These are phyloP conservation scores for Trichoderma guizhouense DNA, from an alignment of 2,329 filamentous ascomycete genomes.

Conservation along the genomic window DNA sequence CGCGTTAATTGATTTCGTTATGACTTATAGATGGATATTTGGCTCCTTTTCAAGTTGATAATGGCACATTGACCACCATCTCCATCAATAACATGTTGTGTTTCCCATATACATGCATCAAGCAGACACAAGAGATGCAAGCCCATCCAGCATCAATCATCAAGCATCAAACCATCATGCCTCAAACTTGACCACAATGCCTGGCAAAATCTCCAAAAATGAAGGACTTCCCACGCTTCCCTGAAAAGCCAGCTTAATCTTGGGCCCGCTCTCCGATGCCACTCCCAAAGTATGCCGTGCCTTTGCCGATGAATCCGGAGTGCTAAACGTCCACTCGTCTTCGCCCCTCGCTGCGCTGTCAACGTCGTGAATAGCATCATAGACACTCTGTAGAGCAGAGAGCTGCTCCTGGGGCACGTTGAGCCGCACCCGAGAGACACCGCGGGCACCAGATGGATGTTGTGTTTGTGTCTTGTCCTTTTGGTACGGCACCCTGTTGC, in stretches of 20 bases:
- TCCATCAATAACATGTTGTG: no score
- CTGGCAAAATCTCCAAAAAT: constrained; percentile 22
- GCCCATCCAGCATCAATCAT: not conserved
- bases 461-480: constrained; percentile 26
- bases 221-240: constrained; percentile 19
- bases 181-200: constrained; percentile 22
- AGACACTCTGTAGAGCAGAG: constrained; percentile 23
- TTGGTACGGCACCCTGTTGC: constrained; percentile 51
- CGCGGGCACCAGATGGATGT: constrained; percentile 52
- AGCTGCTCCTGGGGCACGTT: constrained; percentile 28
- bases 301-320: constrained; percentile 10
- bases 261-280: constrained; percentile 1
- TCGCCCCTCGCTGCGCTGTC: not conserved
- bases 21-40: no score
- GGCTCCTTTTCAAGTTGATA: no score
- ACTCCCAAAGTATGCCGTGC: constrained; percentile 18
- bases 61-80: no score
- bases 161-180: not conserved
- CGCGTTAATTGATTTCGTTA: no score
- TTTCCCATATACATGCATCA: no score
- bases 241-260: constrained; percentile 20
- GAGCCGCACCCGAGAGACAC: constrained; percentile 46
- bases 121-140: no score
- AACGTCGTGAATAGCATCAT: constrained; percentile 29
- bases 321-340: constrained; percentile 18